phyloP scores from a whole-genome alignment of 768 basidiomycete species.

The Leccinum imitatum region DNA sequence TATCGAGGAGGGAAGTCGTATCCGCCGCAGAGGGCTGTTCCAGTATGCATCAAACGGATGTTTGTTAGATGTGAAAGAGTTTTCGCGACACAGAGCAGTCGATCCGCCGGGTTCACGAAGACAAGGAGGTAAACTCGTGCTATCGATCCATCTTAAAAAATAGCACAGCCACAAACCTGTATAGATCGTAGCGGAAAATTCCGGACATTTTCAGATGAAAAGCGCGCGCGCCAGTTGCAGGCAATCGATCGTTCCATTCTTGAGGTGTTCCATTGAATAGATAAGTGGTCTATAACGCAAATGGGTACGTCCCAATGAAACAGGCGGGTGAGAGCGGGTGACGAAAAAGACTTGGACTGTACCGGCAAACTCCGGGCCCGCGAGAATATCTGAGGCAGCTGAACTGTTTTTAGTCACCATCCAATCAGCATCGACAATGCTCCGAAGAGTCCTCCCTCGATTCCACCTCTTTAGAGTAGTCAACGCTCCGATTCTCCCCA shows the following conservation, averaged over 20 bases:
- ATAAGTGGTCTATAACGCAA: background rate
- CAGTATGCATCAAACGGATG: slow-evolving; percentile 45
- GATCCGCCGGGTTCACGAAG: slow-evolving; percentile 19
- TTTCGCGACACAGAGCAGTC: slow-evolving; percentile 18
- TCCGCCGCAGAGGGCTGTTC: slow-evolving; percentile 36
- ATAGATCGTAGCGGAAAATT: slow-evolving; percentile 16
- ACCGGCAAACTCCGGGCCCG: background rate
- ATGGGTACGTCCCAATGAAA: background rate
- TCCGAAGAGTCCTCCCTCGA: slow-evolving; percentile 43
- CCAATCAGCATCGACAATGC: slow-evolving; percentile 22
- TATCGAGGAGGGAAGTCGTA: slow-evolving; percentile 46
- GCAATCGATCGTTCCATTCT: background rate
- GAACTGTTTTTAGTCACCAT: background rate
- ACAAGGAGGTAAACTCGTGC: slow-evolving; percentile 9
- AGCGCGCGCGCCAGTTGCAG: background rate
- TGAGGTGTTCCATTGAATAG: background rate
- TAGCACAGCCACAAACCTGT: slow-evolving; percentile 27
- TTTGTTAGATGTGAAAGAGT: slow-evolving; percentile 12
- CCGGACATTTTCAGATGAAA: slow-evolving; percentile 5
- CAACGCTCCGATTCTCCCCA: slow-evolving; percentile 49
- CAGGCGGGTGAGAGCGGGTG: slow-evolving; percentile 1
- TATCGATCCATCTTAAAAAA: slow-evolving; percentile 14
- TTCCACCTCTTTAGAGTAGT: slow-evolving; percentile 44
- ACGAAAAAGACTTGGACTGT: background rate
- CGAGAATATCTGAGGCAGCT: background rate